phyloP scores from a whole-genome alignment of 768 basidiomycete genomes.

The Hygrophorus russula region DNA sequence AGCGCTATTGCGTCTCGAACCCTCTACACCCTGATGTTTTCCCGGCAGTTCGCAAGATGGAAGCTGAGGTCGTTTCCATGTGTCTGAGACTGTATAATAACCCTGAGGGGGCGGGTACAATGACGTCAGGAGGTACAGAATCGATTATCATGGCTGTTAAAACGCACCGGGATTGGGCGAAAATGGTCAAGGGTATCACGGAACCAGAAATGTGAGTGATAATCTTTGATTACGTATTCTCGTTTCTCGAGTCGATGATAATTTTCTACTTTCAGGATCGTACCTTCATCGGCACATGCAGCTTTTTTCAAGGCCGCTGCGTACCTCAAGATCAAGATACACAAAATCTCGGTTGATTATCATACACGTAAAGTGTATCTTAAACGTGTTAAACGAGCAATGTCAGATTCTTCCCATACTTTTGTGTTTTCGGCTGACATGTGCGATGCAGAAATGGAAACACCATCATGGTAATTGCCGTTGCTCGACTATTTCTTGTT shows the following conservation, averaged over 20 bases:
- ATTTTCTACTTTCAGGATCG: conserved; percentile 39
- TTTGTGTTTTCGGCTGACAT: conserved; percentile 5
- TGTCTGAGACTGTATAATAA: conserved; percentile 77
- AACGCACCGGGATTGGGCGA: conserved; percentile 90
- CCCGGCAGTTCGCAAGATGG: conserved; percentile 92
- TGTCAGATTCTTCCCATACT: conserved; percentile 39
- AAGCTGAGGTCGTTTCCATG: conserved; percentile 89
- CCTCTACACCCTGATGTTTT: conserved; percentile 92
- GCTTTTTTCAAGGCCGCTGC: conserved; percentile 91
- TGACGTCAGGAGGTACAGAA: conserved; percentile 94
- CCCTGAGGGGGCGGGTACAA: conserved; percentile 79
- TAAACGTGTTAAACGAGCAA: conserved; percentile 70
- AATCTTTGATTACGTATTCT: neutral
- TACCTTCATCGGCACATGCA: conserved; percentile 80
- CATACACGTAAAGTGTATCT: conserved; percentile 71
- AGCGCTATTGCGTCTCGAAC: conserved; percentile 77
- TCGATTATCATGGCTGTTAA: conserved; percentile 94
- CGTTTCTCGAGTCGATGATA: neutral
- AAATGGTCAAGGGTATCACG: conserved; percentile 73
- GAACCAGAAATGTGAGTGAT: conserved; percentile 80
- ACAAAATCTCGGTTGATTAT: conserved; percentile 72
- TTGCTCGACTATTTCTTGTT: neutral
- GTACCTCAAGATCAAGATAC: conserved; percentile 86
- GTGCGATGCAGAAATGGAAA: conserved; percentile 54
- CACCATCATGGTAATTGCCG: conserved; percentile 63